phyloP scores from a whole-genome alignment of 345 rosid species.

The Gossypium turneri region DNA sequence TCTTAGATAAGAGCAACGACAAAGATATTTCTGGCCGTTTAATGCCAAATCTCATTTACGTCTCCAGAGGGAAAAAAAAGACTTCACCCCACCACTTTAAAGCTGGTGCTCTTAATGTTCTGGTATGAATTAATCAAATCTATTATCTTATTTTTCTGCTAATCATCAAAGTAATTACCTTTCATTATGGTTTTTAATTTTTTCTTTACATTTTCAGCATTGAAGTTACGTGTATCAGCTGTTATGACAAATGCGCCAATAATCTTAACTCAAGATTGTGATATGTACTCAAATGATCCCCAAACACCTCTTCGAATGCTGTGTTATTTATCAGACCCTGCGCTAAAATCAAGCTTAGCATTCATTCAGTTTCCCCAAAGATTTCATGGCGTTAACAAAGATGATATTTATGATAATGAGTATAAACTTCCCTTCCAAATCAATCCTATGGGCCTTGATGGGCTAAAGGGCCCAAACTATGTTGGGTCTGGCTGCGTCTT shows the following conservation, averaged over 20 bases:
- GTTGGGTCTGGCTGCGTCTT: slow-evolving; percentile 71
- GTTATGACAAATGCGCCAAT: slow-evolving; percentile 62
- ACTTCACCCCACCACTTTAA: slow-evolving; percentile 30
- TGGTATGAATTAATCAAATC: not conserved
- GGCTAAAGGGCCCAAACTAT: slow-evolving; percentile 39
- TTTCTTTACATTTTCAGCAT: not conserved
- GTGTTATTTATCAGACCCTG: slow-evolving; percentile 50
- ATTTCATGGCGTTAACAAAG: slow-evolving; percentile 42
- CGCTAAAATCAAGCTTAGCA: slow-evolving; percentile 20
- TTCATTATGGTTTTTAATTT: not conserved
- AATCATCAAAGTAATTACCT: not conserved
- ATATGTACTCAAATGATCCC: slow-evolving; percentile 72
- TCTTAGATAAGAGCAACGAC: slow-evolving; percentile 19
- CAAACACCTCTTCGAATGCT: slow-evolving; percentile 39
- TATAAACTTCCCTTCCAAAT: slow-evolving; percentile 33
- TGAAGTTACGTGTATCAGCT: slow-evolving; percentile 69
- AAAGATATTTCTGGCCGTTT: slow-evolving; percentile 9
- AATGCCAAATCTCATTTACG: slow-evolving; percentile 32
- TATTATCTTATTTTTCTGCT: not conserved
- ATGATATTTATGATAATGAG: slow-evolving; percentile 52
- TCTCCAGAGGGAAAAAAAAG: slow-evolving; percentile 28
- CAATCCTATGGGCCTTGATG: slow-evolving; percentile 47
- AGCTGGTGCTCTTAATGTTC: slow-evolving; percentile 37
- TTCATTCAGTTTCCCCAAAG: slow-evolving; percentile 73
- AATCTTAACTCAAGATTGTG: slow-evolving; percentile 74